Evolutionary conservation across 2,329 filamentous ascomycete species (phyloP), one percentile per base, ranked within the genome.

Genomic region (Fusarium nurragi): DNA sequence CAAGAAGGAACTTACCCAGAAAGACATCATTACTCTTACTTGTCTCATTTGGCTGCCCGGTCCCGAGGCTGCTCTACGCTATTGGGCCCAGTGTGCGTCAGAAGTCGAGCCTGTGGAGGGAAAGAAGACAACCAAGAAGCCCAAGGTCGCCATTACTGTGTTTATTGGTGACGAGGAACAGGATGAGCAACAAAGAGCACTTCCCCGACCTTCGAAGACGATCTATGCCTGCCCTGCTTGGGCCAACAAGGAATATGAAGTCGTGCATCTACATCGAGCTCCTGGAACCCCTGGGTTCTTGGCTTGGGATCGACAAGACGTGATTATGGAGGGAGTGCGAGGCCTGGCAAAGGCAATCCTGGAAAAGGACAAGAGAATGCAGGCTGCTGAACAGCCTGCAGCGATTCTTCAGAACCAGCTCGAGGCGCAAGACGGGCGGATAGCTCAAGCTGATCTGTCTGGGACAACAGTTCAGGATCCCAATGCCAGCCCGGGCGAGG

Each of bases 1-100:
- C 0, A 72, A 76, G 54, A 74, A 78, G 53, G 75, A 77, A 16
- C 78, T 86, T 47, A 78, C 79, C 3, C 76, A 79, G 5, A 77
- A 79, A 14, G 85, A 90, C 52, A 78, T 90, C 22, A 79, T 91
- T 56, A 86, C 85, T 18, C 78, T 88, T 68, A 83, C 86, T 2
- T 83, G 86, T 71, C 76, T 90, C 25, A 84, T 87, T 21, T 91
- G 88, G 89, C 75, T 91, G 1, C 88, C 88, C 0, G 88, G 88
- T 0, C 87, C 87, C 0, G 88, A 90, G 69, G 82, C 82, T 3
- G 83, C 82, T 4, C 74, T 89, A 66, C 78, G 87, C 23, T 89
- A 83, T 54, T 86, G 82, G 84, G 79, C 83, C 8, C 73, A 80
- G 32, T 82, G 80, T 36, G 74, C 75, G 16, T 73, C 74, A n/a